Conservation (phyloP, 2,329 filamentous ascomycete species). For the Malbranchea cinnamomea region DNA sequence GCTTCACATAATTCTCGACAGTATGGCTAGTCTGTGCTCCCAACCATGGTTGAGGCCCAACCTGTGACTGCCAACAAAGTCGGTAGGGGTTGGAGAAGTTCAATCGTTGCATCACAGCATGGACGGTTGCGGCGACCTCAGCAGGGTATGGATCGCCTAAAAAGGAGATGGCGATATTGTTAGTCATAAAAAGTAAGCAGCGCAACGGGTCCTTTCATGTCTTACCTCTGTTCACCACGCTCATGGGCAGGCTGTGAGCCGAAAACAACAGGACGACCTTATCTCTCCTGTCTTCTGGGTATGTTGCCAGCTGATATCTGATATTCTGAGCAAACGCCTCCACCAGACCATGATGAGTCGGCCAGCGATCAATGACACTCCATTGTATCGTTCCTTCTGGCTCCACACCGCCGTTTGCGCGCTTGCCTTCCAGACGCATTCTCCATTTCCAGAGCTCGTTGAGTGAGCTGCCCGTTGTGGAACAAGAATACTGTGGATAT, state of each 20-base stretch:
- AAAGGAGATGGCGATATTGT: background rate
- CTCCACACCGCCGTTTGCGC: slow-evolving; percentile 35
- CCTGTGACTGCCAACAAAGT: slow-evolving; percentile 95
- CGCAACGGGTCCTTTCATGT: slow-evolving; percentile 2
- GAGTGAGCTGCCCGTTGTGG: slow-evolving; percentile 85
- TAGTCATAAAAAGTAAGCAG: no score
- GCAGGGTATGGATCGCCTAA: slow-evolving; percentile 82
- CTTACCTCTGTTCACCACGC: slow-evolving; percentile 78
- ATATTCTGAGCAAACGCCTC: slow-evolving; percentile 90
- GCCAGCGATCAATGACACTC: slow-evolving; percentile 98
- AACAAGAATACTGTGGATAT: slow-evolving; percentile 97
- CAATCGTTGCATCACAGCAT: slow-evolving; percentile 88
- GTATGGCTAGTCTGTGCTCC: slow-evolving; percentile 84
- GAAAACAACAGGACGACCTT: slow-evolving; percentile 83
- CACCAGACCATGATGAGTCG: slow-evolving; percentile 74
- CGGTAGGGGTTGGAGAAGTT: slow-evolving; percentile 82
- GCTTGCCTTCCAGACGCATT: slow-evolving; percentile 65
- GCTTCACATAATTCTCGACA: slow-evolving; percentile 75
- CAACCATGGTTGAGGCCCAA: slow-evolving; percentile 88
- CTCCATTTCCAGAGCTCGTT: slow-evolving; percentile 99
- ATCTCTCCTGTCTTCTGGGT: slow-evolving; percentile 64
- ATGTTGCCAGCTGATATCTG: slow-evolving; percentile 66
- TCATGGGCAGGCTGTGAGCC: slow-evolving; percentile 92
- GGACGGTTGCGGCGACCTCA: slow-evolving; percentile 88
- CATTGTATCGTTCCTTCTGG: slow-evolving; percentile 64